Percentiles rank a stretch among this genome's conserved stretches.
Conservation (phyloP, 2,329 filamentous ascomycete species). For the Canariomyces notabilis region DNA sequence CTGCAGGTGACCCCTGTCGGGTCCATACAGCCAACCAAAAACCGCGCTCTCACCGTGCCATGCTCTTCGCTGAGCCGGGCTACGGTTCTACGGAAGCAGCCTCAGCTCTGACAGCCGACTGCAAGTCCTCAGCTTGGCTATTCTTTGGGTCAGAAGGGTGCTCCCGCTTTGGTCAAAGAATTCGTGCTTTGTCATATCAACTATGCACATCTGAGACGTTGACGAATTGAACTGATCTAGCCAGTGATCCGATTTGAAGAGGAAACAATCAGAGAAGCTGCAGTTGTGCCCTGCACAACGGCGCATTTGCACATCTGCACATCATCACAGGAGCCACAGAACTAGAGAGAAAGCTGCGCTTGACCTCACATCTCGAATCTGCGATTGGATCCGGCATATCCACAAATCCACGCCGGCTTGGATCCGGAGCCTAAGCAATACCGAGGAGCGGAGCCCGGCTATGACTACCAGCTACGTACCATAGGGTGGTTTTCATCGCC, state of each 20-base stretch:
- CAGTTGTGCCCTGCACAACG: too few species aligned
- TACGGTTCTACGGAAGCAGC: slow-evolving; percentile 20
- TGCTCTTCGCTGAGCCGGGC: slow-evolving; percentile 13
- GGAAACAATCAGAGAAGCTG: too few species aligned
- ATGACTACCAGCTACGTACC: not conserved
- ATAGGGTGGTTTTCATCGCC: not conserved
- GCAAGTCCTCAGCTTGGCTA: not conserved
- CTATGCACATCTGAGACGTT: too few species aligned
- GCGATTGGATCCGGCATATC: slow-evolving; percentile 12
- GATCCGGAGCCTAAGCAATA: slow-evolving; percentile 4
- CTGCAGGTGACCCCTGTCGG: slow-evolving; percentile 11
- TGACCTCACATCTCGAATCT: slow-evolving; percentile 11
- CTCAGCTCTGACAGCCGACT: too few species aligned
- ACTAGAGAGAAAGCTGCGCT: slow-evolving; percentile 6
- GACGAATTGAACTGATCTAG: too few species aligned
- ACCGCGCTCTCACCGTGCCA: slow-evolving; percentile 10
- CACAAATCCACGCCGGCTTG: slow-evolving; percentile 1
- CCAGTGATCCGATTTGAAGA: too few species aligned
- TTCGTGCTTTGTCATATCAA: too few species aligned
- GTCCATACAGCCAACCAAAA: slow-evolving; percentile 18
- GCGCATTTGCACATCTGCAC: not conserved
- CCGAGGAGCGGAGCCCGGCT: slow-evolving; percentile 8
- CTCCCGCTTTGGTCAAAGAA: too few species aligned
- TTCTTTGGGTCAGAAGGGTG: not conserved
- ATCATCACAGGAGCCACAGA: not conserved